A percentile compares a stretch with the other conserved stretches of the same genome.
These are phyloP conservation scores for Thelephora aurantiotincta DNA, from an alignment of 768 basidiomycete species.

Conservation along the genomic window DNA sequence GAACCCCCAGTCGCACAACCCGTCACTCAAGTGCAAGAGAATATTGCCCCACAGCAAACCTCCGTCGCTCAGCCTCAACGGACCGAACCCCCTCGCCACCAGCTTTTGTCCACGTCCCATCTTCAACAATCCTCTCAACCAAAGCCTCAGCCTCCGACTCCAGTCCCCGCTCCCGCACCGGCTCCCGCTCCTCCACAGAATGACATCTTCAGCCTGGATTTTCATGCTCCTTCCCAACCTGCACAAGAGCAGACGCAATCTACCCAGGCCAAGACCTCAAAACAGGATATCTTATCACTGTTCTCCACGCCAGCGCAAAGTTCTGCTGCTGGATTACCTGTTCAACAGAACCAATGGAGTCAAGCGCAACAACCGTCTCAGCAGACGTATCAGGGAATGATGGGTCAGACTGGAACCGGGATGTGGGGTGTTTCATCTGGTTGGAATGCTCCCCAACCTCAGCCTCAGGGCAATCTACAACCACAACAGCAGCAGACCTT, in stretches of 20 bases:
- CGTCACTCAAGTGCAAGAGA: constrained; percentile 9
- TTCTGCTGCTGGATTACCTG: constrained; percentile 7
- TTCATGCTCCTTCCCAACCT: constrained; percentile 40
- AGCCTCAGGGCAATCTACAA: constrained; percentile 11
- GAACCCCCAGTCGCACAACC: constrained; percentile 13
- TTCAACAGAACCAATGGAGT: constrained; percentile 11
- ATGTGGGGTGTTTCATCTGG: constrained; percentile 58
- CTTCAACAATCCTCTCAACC: constrained; percentile 5
- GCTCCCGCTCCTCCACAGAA: constrained; percentile 24
- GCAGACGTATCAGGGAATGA: constrained; percentile 24
- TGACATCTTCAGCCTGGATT: constrained; percentile 79
- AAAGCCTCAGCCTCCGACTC: constrained; percentile 8
- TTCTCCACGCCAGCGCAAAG: constrained; percentile 38
- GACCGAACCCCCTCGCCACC: constrained; percentile 4
- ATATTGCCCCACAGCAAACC: constrained; percentile 6
- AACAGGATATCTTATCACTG: constrained; percentile 76
- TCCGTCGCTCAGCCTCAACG: constrained; percentile 3
- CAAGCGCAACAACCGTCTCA: constrained; percentile 6
- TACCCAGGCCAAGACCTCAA: constrained; percentile 45
- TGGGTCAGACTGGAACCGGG: constrained; percentile 37
- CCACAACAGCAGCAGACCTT: constrained; percentile 14
- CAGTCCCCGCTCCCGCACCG: constrained; percentile 11
- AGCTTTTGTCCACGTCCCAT: constrained; percentile 1
- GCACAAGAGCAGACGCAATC: constrained; percentile 11
- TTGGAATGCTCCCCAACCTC: constrained; percentile 31